A percentile compares a stretch with the other conserved stretches of the same genome.
These are phyloP conservation scores for barrel medic (Medicago truncatula) DNA, from an alignment of 306 rosid species.

Conservation along the genomic window MtrunA17r5.0-ANR NC_053048.1:49859001-49859500, in stretches of 20 bases:
- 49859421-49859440: conserved; percentile 6
- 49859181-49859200: not conserved
- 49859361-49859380: conserved; percentile 68
- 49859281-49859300: conserved; percentile 61
- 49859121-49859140: not conserved
- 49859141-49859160: not conserved
- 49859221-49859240: conserved; percentile 6
- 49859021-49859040: conserved; percentile 10
- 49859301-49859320: conserved; percentile 51
- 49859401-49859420: conserved; percentile 44
- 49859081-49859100: conserved; percentile 3
- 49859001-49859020: not conserved
- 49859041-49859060: conserved; percentile 20
- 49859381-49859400: conserved; percentile 86
- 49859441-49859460: conserved; percentile 4
- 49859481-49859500: conserved; percentile 57
- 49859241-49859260: conserved; percentile 7
- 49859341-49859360: conserved; percentile 75
- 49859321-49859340: conserved; percentile 61
- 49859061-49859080: not conserved
- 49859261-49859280: not conserved
- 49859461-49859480: conserved; percentile 58
- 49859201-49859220: conserved; percentile 13
- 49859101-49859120: conserved; percentile 20
- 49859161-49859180: not conserved